These are phyloP conservation scores for Puccinia horiana DNA, from an alignment of 1,284 basidiomycete species.

Conservation along the genomic window DNA sequence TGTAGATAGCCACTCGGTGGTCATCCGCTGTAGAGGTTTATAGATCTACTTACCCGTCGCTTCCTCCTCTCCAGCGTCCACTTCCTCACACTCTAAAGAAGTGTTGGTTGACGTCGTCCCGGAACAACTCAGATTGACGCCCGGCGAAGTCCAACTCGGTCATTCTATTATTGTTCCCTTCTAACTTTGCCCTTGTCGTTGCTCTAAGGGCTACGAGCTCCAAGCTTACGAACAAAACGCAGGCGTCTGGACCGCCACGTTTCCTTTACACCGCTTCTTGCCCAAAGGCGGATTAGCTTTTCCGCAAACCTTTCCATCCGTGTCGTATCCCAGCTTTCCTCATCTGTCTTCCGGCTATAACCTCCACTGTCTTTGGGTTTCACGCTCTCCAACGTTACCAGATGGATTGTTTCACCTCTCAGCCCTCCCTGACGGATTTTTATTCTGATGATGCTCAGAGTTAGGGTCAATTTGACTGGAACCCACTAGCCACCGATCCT, in stretches of 20 bases:
- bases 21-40: background rate
- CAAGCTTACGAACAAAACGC: background rate
- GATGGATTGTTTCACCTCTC: background rate
- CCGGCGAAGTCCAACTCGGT: conserved; percentile 1
- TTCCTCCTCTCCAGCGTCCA: background rate
- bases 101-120: conserved; percentile 1
- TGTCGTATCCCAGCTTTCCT: background rate
- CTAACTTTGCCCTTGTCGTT: background rate
- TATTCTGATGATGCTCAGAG: conserved; percentile 2
- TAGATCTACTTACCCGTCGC: conserved; percentile 6
- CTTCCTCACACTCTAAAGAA: background rate
- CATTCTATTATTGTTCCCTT: background rate
- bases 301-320: background rate
- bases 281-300: background rate
- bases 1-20: conserved; percentile 1
- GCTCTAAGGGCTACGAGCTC: background rate
- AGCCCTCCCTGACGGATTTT: background rate
- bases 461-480: conserved; percentile 17
- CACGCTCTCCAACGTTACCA: background rate
- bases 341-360: background rate
- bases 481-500: background rate
- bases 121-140: conserved; percentile 15
- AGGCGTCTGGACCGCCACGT: conserved; percentile 30
- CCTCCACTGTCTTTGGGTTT: background rate
- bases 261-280: background rate